Evolutionary conservation across 2,329 filamentous ascomycete genomes (phyloP), one percentile per base, ranked within the genome.

Genomic region (Hymenoscyphus fructigenus): DNA sequence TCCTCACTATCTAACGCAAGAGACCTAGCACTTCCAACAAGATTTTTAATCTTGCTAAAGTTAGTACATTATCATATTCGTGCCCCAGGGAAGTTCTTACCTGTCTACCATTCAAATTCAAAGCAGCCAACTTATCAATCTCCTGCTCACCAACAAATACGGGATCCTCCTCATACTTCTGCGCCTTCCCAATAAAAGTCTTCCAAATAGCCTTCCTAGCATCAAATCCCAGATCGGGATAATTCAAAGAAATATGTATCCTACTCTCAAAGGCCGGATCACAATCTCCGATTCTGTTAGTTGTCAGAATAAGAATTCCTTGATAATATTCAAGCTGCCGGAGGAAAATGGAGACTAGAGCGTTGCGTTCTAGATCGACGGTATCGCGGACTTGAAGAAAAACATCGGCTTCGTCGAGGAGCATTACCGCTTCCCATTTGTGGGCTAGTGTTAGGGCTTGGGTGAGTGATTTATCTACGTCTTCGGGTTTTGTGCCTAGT

Each of bases 331-430:
- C 62, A 4, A 68, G 57, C 61, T 70, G 69, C 4, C 71, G 63
- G 56, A 71, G 61, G 47, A 82, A 81, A 65, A 81, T 80, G 62
- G 77, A 79, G 15, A 81, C 79, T 5, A 84, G 75, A 50, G 79
- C 79, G 71, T 84, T 84, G 32, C 81, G 76, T 17, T 26, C 28
- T 1, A 60, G 58, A 44, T 44, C 23, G 10, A 60, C 34, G 28
- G 26, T 60, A 38, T 20, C 28, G 29, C 62, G 61, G 5, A 28
- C 32, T 34, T 75, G 38, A 84, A 81, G 26, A 57, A 60, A 65
- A 15, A 56, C 57, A 23, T 65, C 60, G 29, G 62, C 62, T 57
- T 66, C 62, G 57, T 66, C 62, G 36, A 66, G 65, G 6, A 66
- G 65, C 28, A 66, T 63, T 50, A 66, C 23, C 26, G 65, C 60